Conservation (phyloP, 2,329 filamentous ascomycete species). For the Colletotrichum lupini region DNA sequence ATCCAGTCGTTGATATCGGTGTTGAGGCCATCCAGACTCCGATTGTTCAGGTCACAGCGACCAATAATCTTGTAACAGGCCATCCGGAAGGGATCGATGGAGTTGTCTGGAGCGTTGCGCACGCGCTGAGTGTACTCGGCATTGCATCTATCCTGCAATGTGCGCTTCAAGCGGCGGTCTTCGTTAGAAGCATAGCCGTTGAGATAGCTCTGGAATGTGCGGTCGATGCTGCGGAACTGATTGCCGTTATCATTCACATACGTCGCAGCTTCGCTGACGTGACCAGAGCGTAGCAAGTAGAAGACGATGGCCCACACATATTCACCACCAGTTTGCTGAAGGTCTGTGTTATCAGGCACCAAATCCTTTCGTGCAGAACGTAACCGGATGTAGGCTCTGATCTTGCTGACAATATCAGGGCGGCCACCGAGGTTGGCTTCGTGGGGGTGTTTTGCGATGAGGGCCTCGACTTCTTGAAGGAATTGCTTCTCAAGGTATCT, state of each 20-base stretch:
- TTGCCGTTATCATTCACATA: constrained; percentile 85
- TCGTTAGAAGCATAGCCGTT: constrained; percentile 82
- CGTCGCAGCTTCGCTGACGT: constrained; percentile 83
- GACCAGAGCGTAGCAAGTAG: constrained; percentile 87
- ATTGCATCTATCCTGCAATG: constrained; percentile 87
- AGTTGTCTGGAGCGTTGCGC: constrained; percentile 85
- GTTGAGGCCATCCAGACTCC: constrained; percentile 71
- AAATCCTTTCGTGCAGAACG: constrained; percentile 84
- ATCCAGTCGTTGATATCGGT: constrained; percentile 77
- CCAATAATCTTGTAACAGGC: constrained; percentile 98
- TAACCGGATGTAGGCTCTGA: constrained; percentile 90
- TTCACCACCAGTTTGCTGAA: constrained; percentile 84
- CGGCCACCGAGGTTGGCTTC: constrained; percentile 92
- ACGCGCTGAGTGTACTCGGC: constrained; percentile 89
- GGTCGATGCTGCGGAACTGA: constrained; percentile 90
- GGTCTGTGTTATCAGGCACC: constrained; percentile 80
- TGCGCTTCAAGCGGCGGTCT: constrained; percentile 80
- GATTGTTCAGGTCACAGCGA: constrained; percentile 75
- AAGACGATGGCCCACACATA: constrained; percentile 96
- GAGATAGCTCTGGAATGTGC: constrained; percentile 89
- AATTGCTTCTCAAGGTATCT: constrained; percentile 85
- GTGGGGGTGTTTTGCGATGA: constrained; percentile 84
- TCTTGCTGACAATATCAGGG: constrained; percentile 88
- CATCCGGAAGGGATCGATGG: constrained; percentile 94
- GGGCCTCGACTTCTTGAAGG: constrained; percentile 78